These are phyloP conservation scores for Prunus mume DNA, from an alignment of 306 rosid species.

Conservation along the genomic window DNA sequence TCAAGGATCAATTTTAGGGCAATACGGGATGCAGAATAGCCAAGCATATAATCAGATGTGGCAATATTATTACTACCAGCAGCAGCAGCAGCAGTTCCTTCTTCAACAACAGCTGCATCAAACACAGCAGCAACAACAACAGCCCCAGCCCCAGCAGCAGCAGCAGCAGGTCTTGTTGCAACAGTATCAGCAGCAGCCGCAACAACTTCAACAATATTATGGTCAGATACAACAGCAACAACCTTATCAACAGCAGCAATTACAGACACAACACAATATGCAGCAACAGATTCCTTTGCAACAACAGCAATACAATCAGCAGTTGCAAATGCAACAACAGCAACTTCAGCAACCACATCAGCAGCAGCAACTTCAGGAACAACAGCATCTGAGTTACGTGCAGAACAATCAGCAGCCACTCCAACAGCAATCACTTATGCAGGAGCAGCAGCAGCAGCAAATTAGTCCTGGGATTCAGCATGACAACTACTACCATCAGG, in stretches of 20 bases:
- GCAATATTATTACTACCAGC: constrained; percentile 82
- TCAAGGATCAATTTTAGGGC: constrained; percentile 47
- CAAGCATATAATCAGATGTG: constrained; percentile 70
- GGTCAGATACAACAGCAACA: constrained; percentile 41
- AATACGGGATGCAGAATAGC: constrained; percentile 53
- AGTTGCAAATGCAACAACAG: constrained; percentile 47
- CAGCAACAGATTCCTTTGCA: constrained; percentile 33
- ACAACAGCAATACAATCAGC: constrained; percentile 22
- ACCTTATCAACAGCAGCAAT: constrained; percentile 29
- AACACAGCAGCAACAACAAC: constrained; percentile 27
- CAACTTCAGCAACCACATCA: constrained; percentile 24
- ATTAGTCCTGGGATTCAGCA: constrained; percentile 17
- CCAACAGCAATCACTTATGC: constrained; percentile 35
- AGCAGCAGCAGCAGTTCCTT: constrained; percentile 41
- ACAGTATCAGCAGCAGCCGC: constrained; percentile 44
- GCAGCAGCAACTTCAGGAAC: constrained; percentile 18
- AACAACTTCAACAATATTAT: constrained; percentile 44
- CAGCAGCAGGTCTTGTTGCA: constrained; percentile 24
- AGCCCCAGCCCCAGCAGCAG: constrained; percentile 4
- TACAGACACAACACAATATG: constrained; percentile 29
- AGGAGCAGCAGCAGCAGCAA: constrained; percentile 21
- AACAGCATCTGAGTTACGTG: constrained; percentile 14
- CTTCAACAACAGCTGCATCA: constrained; percentile 39
- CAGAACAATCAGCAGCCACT: constrained; percentile 31
- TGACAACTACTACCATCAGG: constrained; percentile 28